Conservation (phyloP, 345 rosid genomes). For the Firmiana major region DNA sequence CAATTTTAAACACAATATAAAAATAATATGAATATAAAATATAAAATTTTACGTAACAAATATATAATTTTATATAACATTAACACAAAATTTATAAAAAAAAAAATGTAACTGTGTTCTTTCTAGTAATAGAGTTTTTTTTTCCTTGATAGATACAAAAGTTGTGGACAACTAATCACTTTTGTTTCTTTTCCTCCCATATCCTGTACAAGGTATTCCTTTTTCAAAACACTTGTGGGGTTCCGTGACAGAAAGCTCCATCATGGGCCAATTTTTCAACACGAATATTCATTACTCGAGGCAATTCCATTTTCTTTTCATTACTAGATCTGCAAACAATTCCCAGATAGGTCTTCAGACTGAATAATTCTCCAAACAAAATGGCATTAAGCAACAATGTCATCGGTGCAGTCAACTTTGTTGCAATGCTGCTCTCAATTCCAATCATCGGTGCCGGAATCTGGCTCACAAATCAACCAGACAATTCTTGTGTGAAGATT, state of each 20-base stretch:
- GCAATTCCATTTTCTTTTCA: background rate
- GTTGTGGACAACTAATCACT: slow-evolving; percentile 16
- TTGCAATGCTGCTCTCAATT: slow-evolving; percentile 72
- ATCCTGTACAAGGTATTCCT: slow-evolving; percentile 22
- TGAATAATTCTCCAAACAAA: background rate
- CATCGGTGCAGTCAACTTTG: slow-evolving; percentile 81
- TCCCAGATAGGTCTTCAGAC: background rate
- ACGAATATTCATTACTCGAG: background rate
- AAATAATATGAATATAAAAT: no score
- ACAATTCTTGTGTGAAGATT: slow-evolving; percentile 75
- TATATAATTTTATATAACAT: no score
- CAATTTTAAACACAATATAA: no score
- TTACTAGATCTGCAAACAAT: background rate
- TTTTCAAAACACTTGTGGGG: slow-evolving; percentile 31
- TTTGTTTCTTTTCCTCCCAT: background rate
- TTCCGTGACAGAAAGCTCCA: background rate
- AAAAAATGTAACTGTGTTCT: background rate
- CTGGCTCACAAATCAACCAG: slow-evolving; percentile 71
- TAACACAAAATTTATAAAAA: no score
- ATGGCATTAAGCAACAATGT: slow-evolving; percentile 94
- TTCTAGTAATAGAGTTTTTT: background rate
- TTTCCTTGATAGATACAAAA: slow-evolving; percentile 4
- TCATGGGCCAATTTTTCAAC: slow-evolving; percentile 6
- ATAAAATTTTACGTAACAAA: no score
- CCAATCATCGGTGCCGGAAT: slow-evolving; percentile 87